These are phyloP conservation scores for Yarrowia hollandica DNA, from an alignment of 805 yeast genomes.

Conservation along the genomic window DNA sequence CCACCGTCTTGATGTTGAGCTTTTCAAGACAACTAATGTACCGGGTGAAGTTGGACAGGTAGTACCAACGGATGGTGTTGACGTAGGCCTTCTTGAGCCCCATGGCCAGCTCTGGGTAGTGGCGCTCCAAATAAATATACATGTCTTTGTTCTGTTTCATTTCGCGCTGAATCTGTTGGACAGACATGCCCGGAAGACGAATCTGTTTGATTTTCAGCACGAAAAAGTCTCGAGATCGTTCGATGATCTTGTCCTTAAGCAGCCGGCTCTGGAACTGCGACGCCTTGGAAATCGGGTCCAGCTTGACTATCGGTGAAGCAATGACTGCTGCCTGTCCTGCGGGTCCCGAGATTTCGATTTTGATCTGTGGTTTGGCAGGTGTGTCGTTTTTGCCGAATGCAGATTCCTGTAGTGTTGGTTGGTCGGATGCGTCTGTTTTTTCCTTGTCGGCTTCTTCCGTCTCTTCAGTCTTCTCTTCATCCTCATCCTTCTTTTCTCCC, in stretches of 20 bases:
- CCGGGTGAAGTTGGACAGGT: constrained; percentile 71
- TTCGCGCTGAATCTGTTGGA: constrained; percentile 71
- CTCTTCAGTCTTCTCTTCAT: background rate
- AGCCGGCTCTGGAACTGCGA: constrained; percentile 46
- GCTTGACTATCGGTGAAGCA: constrained; percentile 11
- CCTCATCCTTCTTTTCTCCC: background rate
- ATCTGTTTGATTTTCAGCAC: constrained; percentile 65
- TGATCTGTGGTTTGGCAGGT: background rate
- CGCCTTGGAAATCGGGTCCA: constrained; percentile 31
- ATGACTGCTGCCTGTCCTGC: background rate
- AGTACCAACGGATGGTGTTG: constrained; percentile 93
- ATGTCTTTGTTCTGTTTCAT: constrained; percentile 64
- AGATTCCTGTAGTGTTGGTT: background rate
- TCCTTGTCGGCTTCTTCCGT: background rate
- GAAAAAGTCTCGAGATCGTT: constrained; percentile 70
- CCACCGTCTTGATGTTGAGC: constrained; percentile 56
- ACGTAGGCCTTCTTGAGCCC: constrained; percentile 79
- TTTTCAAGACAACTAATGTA: constrained; percentile 72
- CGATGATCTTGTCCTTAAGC: constrained; percentile 64
- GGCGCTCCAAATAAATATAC: constrained; percentile 54
- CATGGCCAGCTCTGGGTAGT: constrained; percentile 61
- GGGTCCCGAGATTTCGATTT: constrained; percentile 7
- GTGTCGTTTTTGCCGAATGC: background rate
- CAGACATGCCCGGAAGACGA: constrained; percentile 62
- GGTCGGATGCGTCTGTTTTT: no score